A percentile compares a stretch with the other conserved stretches of the same genome.
Conservation (phyloP, 1,139 yeast species). For the Suhomyces kunorum region DNA sequence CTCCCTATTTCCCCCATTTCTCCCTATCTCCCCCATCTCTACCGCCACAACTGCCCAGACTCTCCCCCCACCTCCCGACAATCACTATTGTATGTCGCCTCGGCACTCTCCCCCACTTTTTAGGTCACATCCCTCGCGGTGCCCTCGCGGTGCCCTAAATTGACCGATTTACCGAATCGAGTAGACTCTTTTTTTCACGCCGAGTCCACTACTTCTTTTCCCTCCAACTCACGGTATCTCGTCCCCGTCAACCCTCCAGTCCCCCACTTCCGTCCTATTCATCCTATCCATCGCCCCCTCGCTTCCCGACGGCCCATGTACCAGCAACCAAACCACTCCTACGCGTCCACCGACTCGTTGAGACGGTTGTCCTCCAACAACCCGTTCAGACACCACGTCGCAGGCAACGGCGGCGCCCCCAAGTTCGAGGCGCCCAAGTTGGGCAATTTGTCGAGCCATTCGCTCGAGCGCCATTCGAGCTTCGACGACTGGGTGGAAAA, state of each 20-base stretch:
- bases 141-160: conserved; percentile 2
- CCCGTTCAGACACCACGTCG: conserved; percentile 48
- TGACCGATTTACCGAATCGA: conserved; percentile 1
- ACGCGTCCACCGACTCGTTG: conserved; percentile 38
- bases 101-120: conserved; percentile 1
- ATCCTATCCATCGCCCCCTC: too few species aligned
- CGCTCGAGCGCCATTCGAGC: conserved; percentile 20
- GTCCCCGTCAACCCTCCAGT: too few species aligned
- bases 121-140: conserved; percentile 1
- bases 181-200: conserved; percentile 2
- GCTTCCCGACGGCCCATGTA: conserved; percentile 30
- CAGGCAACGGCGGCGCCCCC: conserved; percentile 3
- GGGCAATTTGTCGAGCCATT: conserved; percentile 13
- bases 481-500: conserved; percentile 56
- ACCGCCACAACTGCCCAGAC: too few species aligned
- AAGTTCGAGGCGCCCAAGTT: conserved; percentile 13
- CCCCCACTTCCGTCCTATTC: background rate
- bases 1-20: too few species aligned
- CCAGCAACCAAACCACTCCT: conserved; percentile 41
- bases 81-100: background rate
- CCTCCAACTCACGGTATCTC: background rate
- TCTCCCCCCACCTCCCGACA: background rate
- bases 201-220: conserved; percentile 1
- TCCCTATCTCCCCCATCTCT: too few species aligned
- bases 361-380: conserved; percentile 59